Evolutionary conservation across 345 rosid genomes (phyloP), one percentile per base, ranked within the genome.

Genomic region (Trapa incisa): DNA sequence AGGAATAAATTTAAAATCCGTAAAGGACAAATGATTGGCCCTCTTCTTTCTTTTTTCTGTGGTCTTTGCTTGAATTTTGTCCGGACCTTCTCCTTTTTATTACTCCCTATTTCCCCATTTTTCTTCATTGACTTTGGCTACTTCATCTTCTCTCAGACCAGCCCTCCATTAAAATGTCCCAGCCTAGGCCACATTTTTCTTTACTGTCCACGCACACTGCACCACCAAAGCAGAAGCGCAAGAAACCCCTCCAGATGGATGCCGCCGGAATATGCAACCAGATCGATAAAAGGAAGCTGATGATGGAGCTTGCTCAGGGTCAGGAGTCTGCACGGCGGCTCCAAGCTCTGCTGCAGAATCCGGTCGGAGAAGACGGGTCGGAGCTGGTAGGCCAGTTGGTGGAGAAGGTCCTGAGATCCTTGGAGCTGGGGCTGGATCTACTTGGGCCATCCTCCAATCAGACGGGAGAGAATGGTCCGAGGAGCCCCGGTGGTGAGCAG

Each of bases 401-500:
- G 41, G 67, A 29, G 39, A 75, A 78, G 80, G 77, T 89, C 85
- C 38, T 80, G 77, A 73, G 37, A 10, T 77, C 86, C 72, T 87
- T 87, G 70, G 37, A 69, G 58, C 37, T 74, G 14, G 22, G 79
- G 38, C 74, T 92, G 50, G 77, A 85, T 6, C 61, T 71, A 2
- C 70, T 86, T 16, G 52, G 56, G 3, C 5, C 2, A 13, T 70
- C 81, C 10, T 22, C 66, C 1, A 37, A 68, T 16, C 53, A 2
- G 63, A 11, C 35, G 3, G 63, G 63, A 5, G 63, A 35, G 38
- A 58, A 35, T 33, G 14, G 11, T 16, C 63, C 35, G 38, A 33
- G 35, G 16, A 32, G 38, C 37, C 12, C 36, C 32, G 37, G 11
- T 9, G 63, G 37, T 9, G 63, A 15, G 63, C 37, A 32, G 1